Percentiles rank a stretch among this genome's conserved stretches.
phyloP scores from a whole-genome alignment of 768 basidiomycete genomes.

The Lactifluus rugatus region DNA sequence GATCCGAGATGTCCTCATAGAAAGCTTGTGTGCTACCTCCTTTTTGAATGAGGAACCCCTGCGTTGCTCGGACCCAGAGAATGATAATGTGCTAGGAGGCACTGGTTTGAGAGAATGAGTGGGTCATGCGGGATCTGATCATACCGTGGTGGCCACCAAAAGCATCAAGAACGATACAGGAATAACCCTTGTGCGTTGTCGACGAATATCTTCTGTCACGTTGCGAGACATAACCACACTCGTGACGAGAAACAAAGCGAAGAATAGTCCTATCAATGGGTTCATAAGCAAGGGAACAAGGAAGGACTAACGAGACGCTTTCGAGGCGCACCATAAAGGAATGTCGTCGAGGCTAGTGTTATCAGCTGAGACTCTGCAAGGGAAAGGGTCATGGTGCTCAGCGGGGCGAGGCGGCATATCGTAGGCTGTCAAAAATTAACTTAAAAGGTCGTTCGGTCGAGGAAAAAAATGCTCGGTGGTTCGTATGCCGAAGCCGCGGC shows the following conservation, averaged over 20 bases:
- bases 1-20: background rate
- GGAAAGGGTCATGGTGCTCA: background rate
- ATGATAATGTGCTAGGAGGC: background rate
- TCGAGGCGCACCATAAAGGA: constrained; percentile 1
- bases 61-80: background rate
- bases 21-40: background rate
- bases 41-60: background rate
- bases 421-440: background rate
- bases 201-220: background rate
- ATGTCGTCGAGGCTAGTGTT: background rate
- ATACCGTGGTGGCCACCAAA: background rate
- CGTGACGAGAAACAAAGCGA: constrained; percentile 1
- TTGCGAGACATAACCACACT: background rate
- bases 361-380: background rate
- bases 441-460: background rate
- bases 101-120: background rate
- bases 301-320: background rate
- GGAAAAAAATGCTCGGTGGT: background rate
- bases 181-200: constrained; percentile 1
- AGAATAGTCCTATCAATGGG: background rate
- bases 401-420: background rate
- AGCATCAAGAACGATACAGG: background rate
- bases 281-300: background rate
- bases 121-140: background rate
- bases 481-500: background rate